Conservation (phyloP, 2,329 filamentous ascomycete genomes). For the Triangularia setosa region DNA sequence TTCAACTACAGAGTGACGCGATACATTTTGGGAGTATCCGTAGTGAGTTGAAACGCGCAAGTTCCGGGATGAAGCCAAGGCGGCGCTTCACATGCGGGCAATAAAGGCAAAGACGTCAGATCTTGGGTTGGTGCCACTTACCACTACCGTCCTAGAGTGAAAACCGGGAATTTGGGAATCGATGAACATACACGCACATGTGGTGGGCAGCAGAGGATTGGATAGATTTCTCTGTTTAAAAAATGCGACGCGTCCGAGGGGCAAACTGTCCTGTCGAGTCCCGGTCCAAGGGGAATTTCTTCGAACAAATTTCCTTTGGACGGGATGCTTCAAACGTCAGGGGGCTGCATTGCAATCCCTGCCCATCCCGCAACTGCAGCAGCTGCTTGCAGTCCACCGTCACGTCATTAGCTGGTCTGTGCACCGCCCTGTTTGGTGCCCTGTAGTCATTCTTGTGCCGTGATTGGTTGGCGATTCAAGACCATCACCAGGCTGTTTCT, state of each 20-base stretch:
- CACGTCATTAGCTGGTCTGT: slow-evolving; percentile 5
- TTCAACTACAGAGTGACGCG: neutral
- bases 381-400: neutral
- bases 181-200: neutral
- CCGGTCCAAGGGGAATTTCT: slow-evolving; percentile 1
- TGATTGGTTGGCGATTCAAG: neutral
- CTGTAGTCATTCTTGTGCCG: neutral
- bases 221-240: neutral
- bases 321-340: neutral
- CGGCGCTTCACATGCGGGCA: neutral
- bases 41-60: too few relatives aligned
- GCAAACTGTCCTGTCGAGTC: neutral
- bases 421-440: neutral
- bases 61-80: neutral
- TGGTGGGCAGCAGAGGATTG: neutral
- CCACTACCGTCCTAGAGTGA: neutral
- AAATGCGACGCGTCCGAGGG: slow-evolving; percentile 6
- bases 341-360: neutral
- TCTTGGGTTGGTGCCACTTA: neutral
- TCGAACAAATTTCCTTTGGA: slow-evolving; percentile 3
- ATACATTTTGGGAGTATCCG: neutral
- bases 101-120: neutral
- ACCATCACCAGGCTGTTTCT: neutral
- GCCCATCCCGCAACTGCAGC: neutral
- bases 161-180: neutral